Conservation (phyloP, 1,284 basidiomycete genomes). For the Athelia sp. region DNA sequence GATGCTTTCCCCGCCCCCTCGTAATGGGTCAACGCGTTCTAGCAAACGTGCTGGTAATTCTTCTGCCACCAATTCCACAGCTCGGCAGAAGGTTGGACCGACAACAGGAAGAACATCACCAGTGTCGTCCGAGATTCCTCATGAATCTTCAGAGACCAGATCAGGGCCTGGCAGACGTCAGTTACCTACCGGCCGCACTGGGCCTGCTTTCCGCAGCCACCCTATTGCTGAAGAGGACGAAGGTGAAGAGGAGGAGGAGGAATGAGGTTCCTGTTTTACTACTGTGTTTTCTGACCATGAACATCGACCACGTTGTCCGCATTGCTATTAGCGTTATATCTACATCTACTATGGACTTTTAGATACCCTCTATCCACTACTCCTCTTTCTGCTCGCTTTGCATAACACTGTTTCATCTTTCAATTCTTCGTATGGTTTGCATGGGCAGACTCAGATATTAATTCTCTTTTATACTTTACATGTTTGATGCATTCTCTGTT, state of each 20-base stretch:
- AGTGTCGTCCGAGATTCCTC: conserved; percentile 42
- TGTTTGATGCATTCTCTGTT: too few relatives aligned
- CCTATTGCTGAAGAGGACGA: conserved; percentile 76
- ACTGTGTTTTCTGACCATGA: neutral
- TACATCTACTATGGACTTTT: too few relatives aligned
- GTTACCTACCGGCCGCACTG: conserved; percentile 55
- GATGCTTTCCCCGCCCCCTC: neutral
- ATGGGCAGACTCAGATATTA: too few relatives aligned
- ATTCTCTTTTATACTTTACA: too few relatives aligned
- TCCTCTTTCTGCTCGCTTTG: too few relatives aligned
- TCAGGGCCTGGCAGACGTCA: conserved; percentile 54
- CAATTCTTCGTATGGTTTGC: too few relatives aligned
- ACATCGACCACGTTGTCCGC: too few relatives aligned
- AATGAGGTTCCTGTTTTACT: conserved; percentile 6
- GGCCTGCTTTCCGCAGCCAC: conserved; percentile 53
- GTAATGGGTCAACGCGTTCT: conserved; percentile 13
- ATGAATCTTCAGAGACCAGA: conserved; percentile 38
- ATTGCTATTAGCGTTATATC: too few relatives aligned
- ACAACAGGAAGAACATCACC: conserved; percentile 55
- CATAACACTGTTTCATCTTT: too few relatives aligned
- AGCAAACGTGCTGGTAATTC: conserved; percentile 10
- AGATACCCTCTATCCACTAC: too few relatives aligned
- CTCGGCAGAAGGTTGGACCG: conserved; percentile 40
- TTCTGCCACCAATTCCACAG: conserved; percentile 9
- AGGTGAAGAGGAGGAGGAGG: conserved; percentile 57